Evolutionary conservation across 2,329 filamentous ascomycete species (phyloP), one percentile per base, ranked within the genome.

Genomic region (Emericellopsis atlantica): DNA sequence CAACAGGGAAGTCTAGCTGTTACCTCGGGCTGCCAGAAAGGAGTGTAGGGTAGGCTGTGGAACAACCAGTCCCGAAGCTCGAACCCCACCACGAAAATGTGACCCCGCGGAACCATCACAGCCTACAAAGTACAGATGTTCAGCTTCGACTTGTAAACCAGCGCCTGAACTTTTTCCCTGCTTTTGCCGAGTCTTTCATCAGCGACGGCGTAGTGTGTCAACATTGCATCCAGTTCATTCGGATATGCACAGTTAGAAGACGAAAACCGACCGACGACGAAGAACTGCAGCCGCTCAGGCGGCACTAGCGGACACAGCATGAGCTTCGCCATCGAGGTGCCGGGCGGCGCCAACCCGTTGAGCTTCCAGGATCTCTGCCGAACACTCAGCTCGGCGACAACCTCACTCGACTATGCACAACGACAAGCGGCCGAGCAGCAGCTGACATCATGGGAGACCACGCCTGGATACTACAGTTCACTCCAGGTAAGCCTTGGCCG

Each of bases 341-440:
- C 84, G 6, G 88, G 84, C 48, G 87, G 92, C 64, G 82, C 87
- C 36, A 87, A 72, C 49, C 83, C 84, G 41, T 66, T 89, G 46
- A 78, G 61, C 44, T 60, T 72, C 43, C 67, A 73, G 44, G 74
- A 79, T 54, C 71, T 89, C 22, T 78, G 76, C 53, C 73, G 74
- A 47, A 73, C 74, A 10, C 65, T 89, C 41, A 66, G 78, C 45
- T 67, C 74, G 42, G 81, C 81, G 29, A 74, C 74, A 34, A 80
- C 79, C 15, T 69, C 71, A 10, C 41, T 22, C 39, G 70, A 79
- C 43, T 70, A 77, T 50, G 64, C 64, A 50, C 74, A 81, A 52
- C 74, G 81, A 47, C 75, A 87, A 51, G 71, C 79, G 34, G 76
- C 79, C 4, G 77, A 75, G 6, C 72, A 84, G 54, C 84, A 89